A percentile compares a stretch with the other conserved stretches of the same genome.
phyloP scores from a whole-genome alignment of 129 eudicot genomes.

The Mikania micrantha region DNA sequence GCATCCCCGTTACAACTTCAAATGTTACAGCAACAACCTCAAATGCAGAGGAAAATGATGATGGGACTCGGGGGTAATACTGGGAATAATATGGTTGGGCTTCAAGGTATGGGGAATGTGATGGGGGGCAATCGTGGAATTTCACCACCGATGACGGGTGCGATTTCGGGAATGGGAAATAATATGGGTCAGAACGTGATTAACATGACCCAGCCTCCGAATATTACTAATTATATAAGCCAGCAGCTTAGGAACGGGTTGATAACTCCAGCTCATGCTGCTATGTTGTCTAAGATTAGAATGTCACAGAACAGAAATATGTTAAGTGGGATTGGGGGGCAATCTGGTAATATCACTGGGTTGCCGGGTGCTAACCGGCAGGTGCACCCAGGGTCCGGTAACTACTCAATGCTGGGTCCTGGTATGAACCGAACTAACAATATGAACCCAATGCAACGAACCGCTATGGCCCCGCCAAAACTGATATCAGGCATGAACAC shows the following conservation, averaged over 20 bases:
- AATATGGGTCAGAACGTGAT: slow-evolving; percentile 50
- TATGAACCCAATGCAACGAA: slow-evolving; percentile 66
- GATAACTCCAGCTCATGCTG: slow-evolving; percentile 47
- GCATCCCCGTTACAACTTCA: slow-evolving; percentile 51
- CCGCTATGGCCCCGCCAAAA: slow-evolving; percentile 70
- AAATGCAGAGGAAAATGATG: slow-evolving; percentile 77
- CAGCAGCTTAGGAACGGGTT: slow-evolving; percentile 56
- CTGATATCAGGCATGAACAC: slow-evolving; percentile 56
- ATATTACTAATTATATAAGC: slow-evolving; percentile 44
- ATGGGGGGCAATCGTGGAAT: slow-evolving; percentile 65
- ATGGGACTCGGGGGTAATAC: slow-evolving; percentile 63
- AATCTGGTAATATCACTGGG: slow-evolving; percentile 39
- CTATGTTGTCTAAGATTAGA: slow-evolving; percentile 45
- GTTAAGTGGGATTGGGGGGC: slow-evolving; percentile 41
- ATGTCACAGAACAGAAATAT: slow-evolving; percentile 45
- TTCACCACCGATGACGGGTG: slow-evolving; percentile 59
- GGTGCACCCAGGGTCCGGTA: slow-evolving; percentile 65
- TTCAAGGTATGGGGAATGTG: slow-evolving; percentile 68
- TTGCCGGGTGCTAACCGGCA: slow-evolving; percentile 63
- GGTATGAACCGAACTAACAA: slow-evolving; percentile 43
- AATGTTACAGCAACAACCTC: slow-evolving; percentile 34
- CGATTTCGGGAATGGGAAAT: slow-evolving; percentile 52
- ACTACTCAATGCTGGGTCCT: slow-evolving; percentile 72
- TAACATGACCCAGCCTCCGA: slow-evolving; percentile 43
- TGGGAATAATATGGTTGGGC: slow-evolving; percentile 70